Evolutionary conservation across 805 yeast species (phyloP), one percentile per base, ranked within the genome.

Genomic region (Scheffersomyces lignosus): DNA sequence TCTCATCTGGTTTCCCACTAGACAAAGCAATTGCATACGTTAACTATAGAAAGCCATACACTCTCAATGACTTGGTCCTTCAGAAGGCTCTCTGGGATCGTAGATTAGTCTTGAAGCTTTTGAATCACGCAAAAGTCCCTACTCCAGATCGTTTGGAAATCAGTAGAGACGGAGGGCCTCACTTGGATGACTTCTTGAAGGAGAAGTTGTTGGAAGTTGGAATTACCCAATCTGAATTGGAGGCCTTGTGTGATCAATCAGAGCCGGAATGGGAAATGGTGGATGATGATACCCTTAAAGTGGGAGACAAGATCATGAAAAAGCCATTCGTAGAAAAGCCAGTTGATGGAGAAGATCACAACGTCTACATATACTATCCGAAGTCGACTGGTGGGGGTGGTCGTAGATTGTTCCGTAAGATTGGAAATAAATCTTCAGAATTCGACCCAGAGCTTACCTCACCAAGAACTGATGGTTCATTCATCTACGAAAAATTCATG

Each of bases 301-400:
- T 86, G 15, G 78, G 85, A 48, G 96, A 95, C 6, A 61, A 77
- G 50, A 66, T 69, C 6, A 66, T 93, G 66, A 72, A 70, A 27
- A 93, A 93, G 58, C 99, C 99, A 5, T 93, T 81, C 71, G 99
- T 93, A 23, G 99, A 93, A 60, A 93, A 93, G 51, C 99, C 99
- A 1, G 98, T 90, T 3, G 96, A 93, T 61, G 99, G 99, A 37
- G 99, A 93, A 64, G 96, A 93, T 62, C 99, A 93, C 63, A 93
- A 93, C 56, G 91, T 93, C 31, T 87, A 84, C 60, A 90, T 93
- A 27, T 93, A 93, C 64, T 93, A 91, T 59, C 84, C 90, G 24
- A 76, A 78, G 39, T 77, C 83, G 40, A 84, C 85, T 35, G 99
- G 99, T 31, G 99, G 99, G 39, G 99, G 99, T 47, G 99, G 99